phyloP scores from a whole-genome alignment of 441 rosid genomes.

The Euphorbia corollata region DNA sequence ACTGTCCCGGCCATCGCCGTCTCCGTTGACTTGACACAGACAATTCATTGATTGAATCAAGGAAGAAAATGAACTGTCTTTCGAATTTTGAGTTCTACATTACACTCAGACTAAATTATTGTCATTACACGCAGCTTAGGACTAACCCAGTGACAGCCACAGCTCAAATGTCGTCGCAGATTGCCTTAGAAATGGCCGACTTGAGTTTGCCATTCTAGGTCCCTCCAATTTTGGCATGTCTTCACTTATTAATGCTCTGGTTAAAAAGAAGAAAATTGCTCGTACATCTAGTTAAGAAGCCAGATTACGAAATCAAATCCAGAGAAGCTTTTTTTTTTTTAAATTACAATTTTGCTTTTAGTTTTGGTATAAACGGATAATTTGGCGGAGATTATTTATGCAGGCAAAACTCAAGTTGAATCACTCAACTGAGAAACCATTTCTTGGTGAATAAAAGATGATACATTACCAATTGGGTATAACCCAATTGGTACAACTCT shows the following conservation, averaged over 20 bases:
- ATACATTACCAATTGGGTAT: no score
- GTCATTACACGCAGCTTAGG: no score
- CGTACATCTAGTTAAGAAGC: slow-evolving; percentile 72
- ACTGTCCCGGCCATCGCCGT: no score
- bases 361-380: no score
- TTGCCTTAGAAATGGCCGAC: slow-evolving; percentile 68
- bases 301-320: slow-evolving; percentile 34
- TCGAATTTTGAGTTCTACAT: no score
- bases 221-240: slow-evolving; percentile 93
- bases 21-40: no score
- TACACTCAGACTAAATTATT: no score
- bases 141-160: no score
- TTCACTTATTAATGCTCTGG: slow-evolving; percentile 76
- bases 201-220: slow-evolving; percentile 78
- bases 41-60: no score
- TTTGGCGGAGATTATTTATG: slow-evolving; percentile 7
- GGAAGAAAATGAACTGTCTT: no score
- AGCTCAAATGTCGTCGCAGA: slow-evolving; percentile 22
- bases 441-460: slow-evolving; percentile 85
- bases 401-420: slow-evolving; percentile 42
- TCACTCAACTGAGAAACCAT: slow-evolving; percentile 80
- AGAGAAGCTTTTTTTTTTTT: not conserved
- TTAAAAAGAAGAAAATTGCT: slow-evolving; percentile 77
- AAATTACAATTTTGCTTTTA: no score
- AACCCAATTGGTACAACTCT: no score